These are phyloP conservation scores for Eragrostis curvula DNA, from an alignment of 176 grass and related monocot species.

Conservation along the genomic window DNA sequence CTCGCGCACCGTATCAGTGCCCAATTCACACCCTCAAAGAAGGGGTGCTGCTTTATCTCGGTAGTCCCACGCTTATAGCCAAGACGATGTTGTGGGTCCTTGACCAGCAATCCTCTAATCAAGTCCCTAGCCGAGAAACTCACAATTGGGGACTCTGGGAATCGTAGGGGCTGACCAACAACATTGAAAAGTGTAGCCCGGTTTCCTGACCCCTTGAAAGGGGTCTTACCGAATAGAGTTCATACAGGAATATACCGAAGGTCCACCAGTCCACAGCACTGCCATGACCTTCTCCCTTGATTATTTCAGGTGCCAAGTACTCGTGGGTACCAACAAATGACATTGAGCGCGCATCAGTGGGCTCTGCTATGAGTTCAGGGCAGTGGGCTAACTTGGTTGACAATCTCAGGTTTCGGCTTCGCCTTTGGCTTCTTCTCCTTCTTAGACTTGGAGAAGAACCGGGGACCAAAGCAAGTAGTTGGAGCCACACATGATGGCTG, in stretches of 20 bases:
- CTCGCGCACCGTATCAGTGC: conserved; percentile 70
- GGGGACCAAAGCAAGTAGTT: conserved; percentile 75
- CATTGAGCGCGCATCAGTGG: conserved; percentile 77
- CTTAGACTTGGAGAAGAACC: conserved; percentile 60
- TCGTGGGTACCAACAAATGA: conserved; percentile 85
- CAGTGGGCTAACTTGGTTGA: conserved; percentile 67
- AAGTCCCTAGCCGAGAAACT: conserved; percentile 72
- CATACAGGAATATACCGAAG: conserved; percentile 83
- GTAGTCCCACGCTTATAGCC: conserved; percentile 76
- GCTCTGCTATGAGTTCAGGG: conserved; percentile 80
- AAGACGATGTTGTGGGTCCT: conserved; percentile 76
- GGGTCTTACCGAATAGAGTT: conserved; percentile 79
- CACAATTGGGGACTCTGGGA: conserved; percentile 68
- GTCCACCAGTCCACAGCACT: conserved; percentile 91
- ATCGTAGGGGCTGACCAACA: conserved; percentile 70
- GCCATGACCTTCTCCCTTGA: conserved; percentile 82
- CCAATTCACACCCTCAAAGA: conserved; percentile 84
- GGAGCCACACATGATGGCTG: conserved; percentile 71
- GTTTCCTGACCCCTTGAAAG: conserved; percentile 84
- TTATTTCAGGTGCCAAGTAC: conserved; percentile 78
- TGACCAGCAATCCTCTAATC: conserved; percentile 77
- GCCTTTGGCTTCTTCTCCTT: conserved; percentile 57
- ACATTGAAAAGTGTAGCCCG: conserved; percentile 84
- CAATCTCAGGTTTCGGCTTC: conserved; percentile 68
- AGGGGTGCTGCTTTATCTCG: conserved; percentile 79